phyloP scores from a whole-genome alignment of 2,329 filamentous ascomycete species.

The Colletotrichum liriopes region DNA sequence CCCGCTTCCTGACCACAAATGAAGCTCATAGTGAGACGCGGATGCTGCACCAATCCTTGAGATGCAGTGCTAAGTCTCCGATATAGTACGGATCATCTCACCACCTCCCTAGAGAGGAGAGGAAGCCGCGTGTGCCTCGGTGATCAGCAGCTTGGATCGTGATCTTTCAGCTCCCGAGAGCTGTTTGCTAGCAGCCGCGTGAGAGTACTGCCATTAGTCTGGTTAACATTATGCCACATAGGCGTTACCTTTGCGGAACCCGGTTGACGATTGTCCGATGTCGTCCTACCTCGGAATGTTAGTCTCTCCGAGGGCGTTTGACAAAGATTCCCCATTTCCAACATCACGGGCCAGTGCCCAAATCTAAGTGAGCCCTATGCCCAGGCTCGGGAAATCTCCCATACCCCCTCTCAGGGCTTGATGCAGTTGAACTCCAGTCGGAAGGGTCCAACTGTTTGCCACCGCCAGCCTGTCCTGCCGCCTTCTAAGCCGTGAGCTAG shows the following conservation, averaged over 20 bases:
- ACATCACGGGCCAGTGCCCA: constrained; percentile 17
- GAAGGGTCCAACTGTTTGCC: constrained; percentile 27
- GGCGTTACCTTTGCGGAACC: constrained; percentile 12
- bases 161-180: constrained; percentile 10
- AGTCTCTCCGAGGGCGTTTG: constrained; percentile 6
- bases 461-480: constrained; percentile 13
- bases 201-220: constrained; percentile 15
- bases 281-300: background rate
- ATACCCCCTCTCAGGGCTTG: background rate
- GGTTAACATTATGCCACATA: constrained; percentile 12
- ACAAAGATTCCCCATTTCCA: constrained; percentile 11
- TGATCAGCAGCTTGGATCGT: constrained; percentile 14
- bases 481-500: constrained; percentile 16
- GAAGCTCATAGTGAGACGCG: constrained; percentile 25
- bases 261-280: background rate
- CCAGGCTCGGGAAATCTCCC: constrained; percentile 4
- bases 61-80: constrained; percentile 24
- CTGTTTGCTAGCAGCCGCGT: background rate
- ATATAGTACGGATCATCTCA: constrained; percentile 38
- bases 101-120: constrained; percentile 14
- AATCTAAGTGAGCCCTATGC: constrained; percentile 9
- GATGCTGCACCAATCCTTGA: constrained; percentile 3
- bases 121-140: constrained; percentile 27
- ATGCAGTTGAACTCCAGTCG: constrained; percentile 24
- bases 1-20: constrained; percentile 11